Evolutionary conservation across 78 protist species (phyloP).

Genomic region (Polysphondylium violaceum): DNA sequence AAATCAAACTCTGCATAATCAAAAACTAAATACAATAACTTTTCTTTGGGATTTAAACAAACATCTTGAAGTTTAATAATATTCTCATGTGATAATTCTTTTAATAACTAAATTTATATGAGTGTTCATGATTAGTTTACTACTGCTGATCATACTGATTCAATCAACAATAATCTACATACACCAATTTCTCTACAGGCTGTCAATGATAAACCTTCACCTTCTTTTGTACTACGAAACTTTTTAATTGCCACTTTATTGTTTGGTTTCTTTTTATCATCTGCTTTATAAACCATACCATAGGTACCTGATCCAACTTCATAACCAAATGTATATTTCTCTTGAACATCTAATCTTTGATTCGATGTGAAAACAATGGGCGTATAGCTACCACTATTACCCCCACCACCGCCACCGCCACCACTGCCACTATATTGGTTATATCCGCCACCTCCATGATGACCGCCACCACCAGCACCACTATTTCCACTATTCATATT

Average conservation of each 20-base stretch:
- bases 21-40: conserved; percentile 73
- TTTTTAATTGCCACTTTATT: conserved; percentile 80
- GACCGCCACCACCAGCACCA: neutral
- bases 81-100: conserved; percentile 84
- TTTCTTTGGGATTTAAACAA: conserved; percentile 59
- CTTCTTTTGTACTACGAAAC: conserved; percentile 79
- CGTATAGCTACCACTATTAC: neutral
- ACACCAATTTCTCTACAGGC: conserved; percentile 86
- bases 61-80: conserved; percentile 76
- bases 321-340: conserved; percentile 51
- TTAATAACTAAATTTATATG: conserved; percentile 57
- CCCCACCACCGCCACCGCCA: neutral
- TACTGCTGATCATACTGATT: neutral
- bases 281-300: conserved; percentile 86
- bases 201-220: conserved; percentile 85
- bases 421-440: neutral
- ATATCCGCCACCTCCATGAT: neutral
- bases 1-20: conserved; percentile 92
- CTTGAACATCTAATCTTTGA: conserved; percentile 52
- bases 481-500: neutral
- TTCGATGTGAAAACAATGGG: conserved; percentile 61
- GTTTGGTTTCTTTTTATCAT: conserved; percentile 41
- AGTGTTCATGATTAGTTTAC: too few species aligned
- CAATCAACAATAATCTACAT: neutral
- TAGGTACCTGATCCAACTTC: conserved; percentile 87